Base-by-base conservation (phyloP, 176 grass and related monocot genomes). In the Carex pumila region DNA sequence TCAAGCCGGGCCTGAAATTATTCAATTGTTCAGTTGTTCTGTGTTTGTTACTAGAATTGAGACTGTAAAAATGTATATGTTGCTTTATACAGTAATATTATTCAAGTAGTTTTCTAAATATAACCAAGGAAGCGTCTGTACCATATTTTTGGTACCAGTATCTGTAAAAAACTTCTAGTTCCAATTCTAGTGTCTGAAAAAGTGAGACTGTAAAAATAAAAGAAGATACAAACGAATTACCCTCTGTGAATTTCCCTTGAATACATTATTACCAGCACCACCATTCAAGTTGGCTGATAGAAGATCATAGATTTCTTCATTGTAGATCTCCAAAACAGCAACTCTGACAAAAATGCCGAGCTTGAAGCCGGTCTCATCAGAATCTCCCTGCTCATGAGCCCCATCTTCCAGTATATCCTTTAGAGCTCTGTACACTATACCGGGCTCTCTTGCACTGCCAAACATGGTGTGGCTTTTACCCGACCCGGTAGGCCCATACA, bases 381-480 rank as follows among this genome's bases (percentile, higher is more conserved):
- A 88, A 15, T 64, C 70, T 10, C 79, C 52, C 3, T 79, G 60
- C 6, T 84, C 83, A 0, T 58, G 58, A 19, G 76, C 68, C 6
- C 85, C 80, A 3, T 86, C 89, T 25, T 84, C 74, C 0, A 98
- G 67, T 2, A 98, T 93, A 66, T 94, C 92, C 79, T 83, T 83
- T 19, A 98, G 89, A 22, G 95, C 95, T 12, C 90, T 84, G 95
- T 98, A 98, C 55, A 98, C 95, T 77, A 98, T 94, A 1, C 95
- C 92, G 3, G 90, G 92, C 76, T 98, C 74, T 81, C 69, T 93
- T 12, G 84, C 30, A 65, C 84, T 93, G 0, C 92, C 95, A 45
- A 94, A 98, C 95, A 98, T 98, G 80, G 95, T 98, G 82, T 98
- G 92, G 76, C 89, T 94, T 86, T 98, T 94, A 5, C 91, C 91